Conservation (phyloP, 257 asterid genomes). For the Solanum ossicruentum region DNA sequence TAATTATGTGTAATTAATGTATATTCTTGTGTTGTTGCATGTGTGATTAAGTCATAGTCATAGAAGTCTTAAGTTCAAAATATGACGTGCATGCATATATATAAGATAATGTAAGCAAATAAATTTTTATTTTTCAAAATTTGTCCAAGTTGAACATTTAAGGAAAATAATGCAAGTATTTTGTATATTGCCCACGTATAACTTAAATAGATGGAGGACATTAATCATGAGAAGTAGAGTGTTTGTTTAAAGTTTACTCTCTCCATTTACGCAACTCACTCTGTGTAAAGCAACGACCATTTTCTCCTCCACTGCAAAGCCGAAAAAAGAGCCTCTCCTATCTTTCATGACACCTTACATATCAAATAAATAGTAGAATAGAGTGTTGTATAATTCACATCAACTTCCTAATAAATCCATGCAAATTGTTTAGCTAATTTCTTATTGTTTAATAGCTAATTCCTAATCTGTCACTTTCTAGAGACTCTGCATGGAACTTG, state of each 20-base stretch:
- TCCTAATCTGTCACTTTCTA: background rate
- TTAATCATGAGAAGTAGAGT: background rate
- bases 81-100: background rate
- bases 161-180: background rate
- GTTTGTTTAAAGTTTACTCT: background rate
- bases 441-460: background rate
- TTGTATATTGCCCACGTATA: background rate
- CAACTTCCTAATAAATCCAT: background rate
- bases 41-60: background rate
- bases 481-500: background rate
- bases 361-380: background rate
- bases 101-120: background rate
- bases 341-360: background rate
- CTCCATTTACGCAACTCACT: background rate
- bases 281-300: background rate
- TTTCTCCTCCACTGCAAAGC: background rate
- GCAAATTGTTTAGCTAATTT: background rate
- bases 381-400: background rate
- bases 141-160: background rate
- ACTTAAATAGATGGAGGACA: background rate
- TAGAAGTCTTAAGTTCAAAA: background rate
- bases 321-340: background rate
- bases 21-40: too few relatives aligned
- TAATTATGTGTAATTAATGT: too few relatives aligned
- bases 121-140: background rate